phyloP scores from a whole-genome alignment of 2,329 filamentous ascomycete species.

The Chrysoporthe cubensis region DNA sequence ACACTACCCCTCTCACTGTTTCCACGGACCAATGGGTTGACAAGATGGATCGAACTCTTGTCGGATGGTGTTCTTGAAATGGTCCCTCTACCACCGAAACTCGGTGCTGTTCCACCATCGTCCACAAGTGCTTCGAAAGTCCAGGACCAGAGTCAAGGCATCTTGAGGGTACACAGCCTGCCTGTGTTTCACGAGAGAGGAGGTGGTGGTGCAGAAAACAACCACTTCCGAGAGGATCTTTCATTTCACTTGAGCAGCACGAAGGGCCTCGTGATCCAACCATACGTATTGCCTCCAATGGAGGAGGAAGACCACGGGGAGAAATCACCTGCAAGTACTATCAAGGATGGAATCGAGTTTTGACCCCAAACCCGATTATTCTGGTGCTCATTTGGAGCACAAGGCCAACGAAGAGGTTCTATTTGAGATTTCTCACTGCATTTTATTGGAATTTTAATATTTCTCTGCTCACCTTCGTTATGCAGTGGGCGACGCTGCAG shows the following conservation, averaged over 20 bases:
- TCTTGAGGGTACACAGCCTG: conserved; percentile 80
- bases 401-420: neutral
- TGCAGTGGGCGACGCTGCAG: neutral
- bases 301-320: conserved; percentile 66
- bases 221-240: conserved; percentile 78
- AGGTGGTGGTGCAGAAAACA: conserved; percentile 71
- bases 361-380: conserved; percentile 39
- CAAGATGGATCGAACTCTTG: conserved; percentile 84
- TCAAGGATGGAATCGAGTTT: conserved; percentile 76
- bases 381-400: neutral
- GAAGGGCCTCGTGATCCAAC: conserved; percentile 81
- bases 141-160: conserved; percentile 81
- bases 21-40: conserved; percentile 73
- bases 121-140: conserved; percentile 37
- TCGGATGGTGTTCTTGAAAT: conserved; percentile 87
- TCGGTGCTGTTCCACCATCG: conserved; percentile 41
- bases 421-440: neutral
- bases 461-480: neutral
- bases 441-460: neutral
- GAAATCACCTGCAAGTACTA: conserved; percentile 52
- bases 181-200: conserved; percentile 89
- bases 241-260: conserved; percentile 85
- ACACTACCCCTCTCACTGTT: conserved; percentile 82
- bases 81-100: conserved; percentile 67
- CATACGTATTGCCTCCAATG: conserved; percentile 86